A percentile compares a stretch with the other conserved stretches of the same genome.
Evolutionary conservation across 108 stramenopile genomes (phyloP).

Genomic region (Skeletonema grethae): DNA sequence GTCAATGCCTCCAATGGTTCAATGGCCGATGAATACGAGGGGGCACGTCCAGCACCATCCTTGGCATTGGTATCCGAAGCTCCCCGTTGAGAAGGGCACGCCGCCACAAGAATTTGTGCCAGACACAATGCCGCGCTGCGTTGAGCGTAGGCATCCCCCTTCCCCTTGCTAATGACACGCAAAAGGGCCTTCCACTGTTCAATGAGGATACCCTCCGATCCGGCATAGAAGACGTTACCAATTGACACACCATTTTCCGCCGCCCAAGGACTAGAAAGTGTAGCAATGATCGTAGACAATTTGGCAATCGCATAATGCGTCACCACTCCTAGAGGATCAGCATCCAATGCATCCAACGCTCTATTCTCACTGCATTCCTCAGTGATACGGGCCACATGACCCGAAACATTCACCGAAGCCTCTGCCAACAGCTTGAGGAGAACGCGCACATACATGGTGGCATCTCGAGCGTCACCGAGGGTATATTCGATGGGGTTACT

Average conservation of each 20-base stretch:
- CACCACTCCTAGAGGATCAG: conserved; percentile 83
- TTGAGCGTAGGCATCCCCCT: conserved; percentile 82
- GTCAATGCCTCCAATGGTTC: conserved; percentile 85
- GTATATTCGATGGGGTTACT: conserved; percentile 91
- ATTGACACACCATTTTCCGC: conserved; percentile 73
- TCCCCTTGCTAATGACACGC: conserved; percentile 83
- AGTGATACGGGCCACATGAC: conserved; percentile 36
- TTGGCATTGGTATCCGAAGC: conserved; percentile 6
- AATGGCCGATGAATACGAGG: conserved; percentile 81
- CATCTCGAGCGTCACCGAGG: conserved; percentile 85
- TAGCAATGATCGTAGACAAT: conserved; percentile 69
- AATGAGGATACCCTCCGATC: conserved; percentile 80
- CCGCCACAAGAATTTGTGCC: conserved; percentile 72
- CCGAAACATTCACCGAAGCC: conserved; percentile 70
- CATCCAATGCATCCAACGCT: conserved; percentile 68
- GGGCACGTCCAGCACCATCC: conserved; percentile 48
- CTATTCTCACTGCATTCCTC: conserved; percentile 63
- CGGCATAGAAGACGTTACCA: conserved; percentile 81
- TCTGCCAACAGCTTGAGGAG: conserved; percentile 85
- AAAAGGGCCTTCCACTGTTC: conserved; percentile 88
- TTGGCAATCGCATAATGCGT: conserved; percentile 84
- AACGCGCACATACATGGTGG: conserved; percentile 90
- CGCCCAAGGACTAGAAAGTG: conserved; percentile 49
- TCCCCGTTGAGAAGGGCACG: conserved; percentile 74
- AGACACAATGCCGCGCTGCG: conserved; percentile 77